These are phyloP conservation scores for Backusella mclennaniae DNA, from an alignment of 192 early-diverging fungal species.

Conservation along the genomic window DNA sequence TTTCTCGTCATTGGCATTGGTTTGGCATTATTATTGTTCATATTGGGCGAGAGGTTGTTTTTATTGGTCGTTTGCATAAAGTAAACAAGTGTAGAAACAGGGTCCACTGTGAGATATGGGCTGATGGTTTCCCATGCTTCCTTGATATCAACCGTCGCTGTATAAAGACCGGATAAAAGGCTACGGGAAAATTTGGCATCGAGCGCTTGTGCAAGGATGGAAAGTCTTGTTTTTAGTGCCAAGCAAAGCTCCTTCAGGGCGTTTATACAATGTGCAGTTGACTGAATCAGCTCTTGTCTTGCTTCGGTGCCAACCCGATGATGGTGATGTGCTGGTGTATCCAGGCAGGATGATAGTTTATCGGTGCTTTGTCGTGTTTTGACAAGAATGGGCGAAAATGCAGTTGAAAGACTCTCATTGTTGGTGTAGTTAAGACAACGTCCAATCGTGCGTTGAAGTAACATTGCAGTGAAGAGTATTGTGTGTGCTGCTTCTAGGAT, in stretches of 20 bases:
- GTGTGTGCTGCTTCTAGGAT: conserved; percentile 23
- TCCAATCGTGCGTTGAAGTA: conserved; percentile 9
- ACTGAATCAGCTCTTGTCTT: conserved; percentile 3
- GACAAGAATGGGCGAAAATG: conserved; percentile 8
- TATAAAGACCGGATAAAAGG: conserved; percentile 21
- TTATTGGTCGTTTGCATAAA: background rate
- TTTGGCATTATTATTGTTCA: too few species aligned
- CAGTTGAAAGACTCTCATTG: conserved; percentile 16
- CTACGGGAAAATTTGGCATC: conserved; percentile 25
- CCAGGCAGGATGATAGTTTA: background rate
- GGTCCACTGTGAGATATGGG: background rate
- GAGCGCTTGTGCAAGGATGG: conserved; percentile 10
- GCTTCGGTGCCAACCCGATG: background rate
- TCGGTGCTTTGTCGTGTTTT: conserved; percentile 4
- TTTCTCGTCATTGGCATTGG: background rate
- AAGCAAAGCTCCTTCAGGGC: conserved; percentile 11
- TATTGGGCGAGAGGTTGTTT: background rate
- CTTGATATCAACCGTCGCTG: conserved; percentile 25
- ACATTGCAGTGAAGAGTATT: conserved; percentile 12
- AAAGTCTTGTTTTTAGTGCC: conserved; percentile 10
- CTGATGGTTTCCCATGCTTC: conserved; percentile 25
- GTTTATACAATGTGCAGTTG: background rate
- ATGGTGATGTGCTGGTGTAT: background rate
- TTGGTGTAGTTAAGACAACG: conserved; percentile 12
- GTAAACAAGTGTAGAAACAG: background rate